Evolutionary conservation across 1,284 basidiomycete genomes (phyloP).

Genomic region (Trichosporon ovoides): DNA sequence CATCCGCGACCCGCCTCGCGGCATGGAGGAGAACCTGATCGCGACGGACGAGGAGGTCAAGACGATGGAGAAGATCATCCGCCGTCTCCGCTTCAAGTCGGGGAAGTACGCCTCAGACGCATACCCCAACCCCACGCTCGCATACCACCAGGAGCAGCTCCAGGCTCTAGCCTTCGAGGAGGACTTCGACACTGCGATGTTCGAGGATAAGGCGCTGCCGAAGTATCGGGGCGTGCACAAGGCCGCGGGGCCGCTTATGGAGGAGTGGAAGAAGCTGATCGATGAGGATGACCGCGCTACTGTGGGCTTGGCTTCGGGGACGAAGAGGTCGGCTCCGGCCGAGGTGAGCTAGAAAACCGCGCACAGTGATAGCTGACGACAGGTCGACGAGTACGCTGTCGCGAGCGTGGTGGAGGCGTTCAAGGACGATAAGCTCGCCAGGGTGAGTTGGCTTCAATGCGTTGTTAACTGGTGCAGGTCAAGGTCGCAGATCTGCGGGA

Average conservation of each 20-base stretch:
- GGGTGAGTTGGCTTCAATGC: constrained; percentile 53
- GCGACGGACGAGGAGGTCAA: constrained; percentile 66
- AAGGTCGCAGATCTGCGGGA: constrained; percentile 71
- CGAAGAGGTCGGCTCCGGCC: constrained; percentile 21
- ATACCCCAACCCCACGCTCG: constrained; percentile 82
- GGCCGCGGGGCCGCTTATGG: constrained; percentile 69
- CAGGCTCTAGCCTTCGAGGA: constrained; percentile 88
- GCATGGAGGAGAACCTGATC: constrained; percentile 49
- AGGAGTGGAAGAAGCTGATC: constrained; percentile 67
- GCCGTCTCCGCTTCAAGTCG: constrained; percentile 70
- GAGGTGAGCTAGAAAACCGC: constrained; percentile 21
- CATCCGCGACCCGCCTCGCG: constrained; percentile 65
- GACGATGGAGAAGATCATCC: constrained; percentile 67
- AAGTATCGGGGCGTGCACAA: constrained; percentile 73
- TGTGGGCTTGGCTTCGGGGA: constrained; percentile 31
- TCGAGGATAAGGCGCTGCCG: constrained; percentile 75
- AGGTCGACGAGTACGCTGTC: constrained; percentile 63
- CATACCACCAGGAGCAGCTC: constrained; percentile 81
- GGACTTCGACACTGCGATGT: constrained; percentile 66
- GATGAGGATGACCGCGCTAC: constrained; percentile 58
- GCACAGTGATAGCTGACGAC: constrained; percentile 32
- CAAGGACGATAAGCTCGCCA: constrained; percentile 58
- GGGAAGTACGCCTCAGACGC: constrained; percentile 78
- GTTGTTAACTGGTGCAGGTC: constrained; percentile 52
- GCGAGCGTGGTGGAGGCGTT: constrained; percentile 63